Evolutionary conservation across 2,329 filamentous ascomycete species (phyloP).

Genomic region (Calonectria montana): DNA sequence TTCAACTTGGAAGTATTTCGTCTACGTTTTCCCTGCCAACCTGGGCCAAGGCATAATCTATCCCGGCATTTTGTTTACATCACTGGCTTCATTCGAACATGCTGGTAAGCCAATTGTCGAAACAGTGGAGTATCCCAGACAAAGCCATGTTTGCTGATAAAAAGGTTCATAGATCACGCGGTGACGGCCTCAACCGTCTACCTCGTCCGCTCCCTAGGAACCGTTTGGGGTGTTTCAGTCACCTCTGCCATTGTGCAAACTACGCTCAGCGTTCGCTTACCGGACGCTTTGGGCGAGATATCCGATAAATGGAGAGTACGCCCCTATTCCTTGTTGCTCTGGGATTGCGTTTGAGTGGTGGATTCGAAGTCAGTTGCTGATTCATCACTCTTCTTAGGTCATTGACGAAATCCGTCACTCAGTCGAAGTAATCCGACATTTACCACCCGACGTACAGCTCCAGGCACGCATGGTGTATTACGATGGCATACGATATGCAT

Average conservation of each 20-base stretch:
- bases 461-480: conserved; percentile 70
- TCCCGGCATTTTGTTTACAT: conserved; percentile 69
- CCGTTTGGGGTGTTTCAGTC: conserved; percentile 73
- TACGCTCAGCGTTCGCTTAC: conserved; percentile 65
- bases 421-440: conserved; percentile 63
- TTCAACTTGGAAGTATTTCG: conserved; percentile 64
- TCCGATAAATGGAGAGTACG: conserved; percentile 69
- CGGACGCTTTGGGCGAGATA: conserved; percentile 64
- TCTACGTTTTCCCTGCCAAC: conserved; percentile 68
- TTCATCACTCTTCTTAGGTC: conserved; percentile 53
- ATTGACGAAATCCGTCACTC: conserved; percentile 73
- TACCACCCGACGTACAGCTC: conserved; percentile 67
- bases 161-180: conserved; percentile 63
- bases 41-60: conserved; percentile 71
- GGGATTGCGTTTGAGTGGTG: not conserved
- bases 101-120: conserved; percentile 55
- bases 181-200: conserved; percentile 73
- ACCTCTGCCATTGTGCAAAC: conserved; percentile 73
- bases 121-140: not conserved
- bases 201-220: conserved; percentile 71
- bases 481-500: conserved; percentile 66
- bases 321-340: conserved; percentile 36
- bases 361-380: conserved; percentile 30
- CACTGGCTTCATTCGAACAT: conserved; percentile 71
- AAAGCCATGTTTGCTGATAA: not conserved